These are phyloP conservation scores for Dendryphion nanum DNA, from an alignment of 2,329 filamentous ascomycete genomes.

Conservation along the genomic window DNA sequence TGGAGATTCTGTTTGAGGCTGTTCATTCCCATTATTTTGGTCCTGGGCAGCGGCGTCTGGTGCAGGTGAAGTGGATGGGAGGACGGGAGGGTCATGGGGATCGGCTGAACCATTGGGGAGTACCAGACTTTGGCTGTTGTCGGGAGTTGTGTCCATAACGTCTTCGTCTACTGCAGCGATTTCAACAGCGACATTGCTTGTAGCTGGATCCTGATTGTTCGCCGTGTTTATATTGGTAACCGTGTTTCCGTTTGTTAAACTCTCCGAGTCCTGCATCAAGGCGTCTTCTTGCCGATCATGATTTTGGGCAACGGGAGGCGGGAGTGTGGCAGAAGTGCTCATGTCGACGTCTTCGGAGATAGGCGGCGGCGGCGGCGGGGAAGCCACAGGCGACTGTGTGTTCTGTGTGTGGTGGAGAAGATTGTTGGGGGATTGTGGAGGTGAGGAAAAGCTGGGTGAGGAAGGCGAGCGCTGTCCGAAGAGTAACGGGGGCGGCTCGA, in stretches of 20 bases:
- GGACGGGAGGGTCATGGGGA: slow-evolving; percentile 9
- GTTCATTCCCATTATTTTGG: slow-evolving; percentile 7
- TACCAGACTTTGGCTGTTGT: slow-evolving; percentile 23
- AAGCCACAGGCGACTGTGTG: slow-evolving; percentile 24
- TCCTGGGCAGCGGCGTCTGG: slow-evolving; percentile 7
- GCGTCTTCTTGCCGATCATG: slow-evolving; percentile 39
- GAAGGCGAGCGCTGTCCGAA: slow-evolving; percentile 34
- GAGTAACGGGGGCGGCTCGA: slow-evolving; percentile 37
- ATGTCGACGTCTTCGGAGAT: slow-evolving; percentile 30
- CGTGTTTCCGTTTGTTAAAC: slow-evolving; percentile 16
- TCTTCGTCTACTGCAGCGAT: slow-evolving; percentile 34
- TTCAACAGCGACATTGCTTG: slow-evolving; percentile 23
- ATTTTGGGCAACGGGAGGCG: slow-evolving; percentile 29
- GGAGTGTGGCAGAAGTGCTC: slow-evolving; percentile 34
- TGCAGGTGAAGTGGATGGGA: slow-evolving; percentile 16
- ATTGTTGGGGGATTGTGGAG: slow-evolving; percentile 29
- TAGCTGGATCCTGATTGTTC: slow-evolving; percentile 6
- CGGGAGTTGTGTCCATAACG: slow-evolving; percentile 40
- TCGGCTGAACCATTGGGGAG: slow-evolving; percentile 22
- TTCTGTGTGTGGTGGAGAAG: slow-evolving; percentile 17
- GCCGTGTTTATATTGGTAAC: slow-evolving; percentile 5
- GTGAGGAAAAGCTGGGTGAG: slow-evolving; percentile 32
- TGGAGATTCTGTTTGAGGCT: slow-evolving; percentile 3
- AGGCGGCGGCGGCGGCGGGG: slow-evolving; percentile 20
- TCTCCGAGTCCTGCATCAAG: slow-evolving; percentile 29